Conservation (phyloP, 148 eudicot genomes). For the Nepenthes mirabilis region DNA sequence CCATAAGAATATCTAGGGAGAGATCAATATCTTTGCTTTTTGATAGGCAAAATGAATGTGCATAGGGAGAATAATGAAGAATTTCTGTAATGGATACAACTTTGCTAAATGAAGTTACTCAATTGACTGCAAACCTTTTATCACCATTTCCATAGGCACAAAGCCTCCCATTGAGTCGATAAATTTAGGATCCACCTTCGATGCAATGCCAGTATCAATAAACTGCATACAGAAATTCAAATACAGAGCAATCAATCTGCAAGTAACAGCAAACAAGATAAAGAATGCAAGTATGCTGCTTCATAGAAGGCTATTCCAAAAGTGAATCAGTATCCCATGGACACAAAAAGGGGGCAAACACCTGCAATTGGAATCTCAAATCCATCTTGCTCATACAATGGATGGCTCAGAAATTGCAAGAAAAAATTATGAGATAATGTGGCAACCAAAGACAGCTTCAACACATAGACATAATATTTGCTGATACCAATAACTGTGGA, state of each 20-base stretch:
- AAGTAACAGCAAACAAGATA: neutral
- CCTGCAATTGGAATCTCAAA: neutral
- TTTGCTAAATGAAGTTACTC: neutral
- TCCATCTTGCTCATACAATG: too few relatives aligned
- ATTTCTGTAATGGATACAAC: neutral
- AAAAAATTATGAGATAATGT: too few relatives aligned
- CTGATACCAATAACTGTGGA: too few relatives aligned
- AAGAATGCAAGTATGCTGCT: too few relatives aligned
- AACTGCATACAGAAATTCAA: slow-evolving; percentile 41
- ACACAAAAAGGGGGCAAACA: too few relatives aligned
- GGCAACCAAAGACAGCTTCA: too few relatives aligned
- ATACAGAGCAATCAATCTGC: neutral
- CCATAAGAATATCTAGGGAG: neutral
- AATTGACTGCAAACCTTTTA: slow-evolving; percentile 37
- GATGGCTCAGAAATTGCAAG: too few relatives aligned
- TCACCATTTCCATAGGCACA: slow-evolving; percentile 60
- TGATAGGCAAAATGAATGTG: too few relatives aligned
- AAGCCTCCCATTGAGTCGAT: slow-evolving; percentile 46
- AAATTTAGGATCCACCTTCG: slow-evolving; percentile 22
- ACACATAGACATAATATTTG: too few relatives aligned
- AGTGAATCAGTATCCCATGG: too few relatives aligned
- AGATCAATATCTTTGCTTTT: too few relatives aligned
- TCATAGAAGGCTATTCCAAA: too few relatives aligned
- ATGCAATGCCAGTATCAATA: slow-evolving; percentile 52
- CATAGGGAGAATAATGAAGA: neutral